phyloP scores from a whole-genome alignment of 1,284 basidiomycete genomes.

The Taiwanofungus camphoratus region DNA sequence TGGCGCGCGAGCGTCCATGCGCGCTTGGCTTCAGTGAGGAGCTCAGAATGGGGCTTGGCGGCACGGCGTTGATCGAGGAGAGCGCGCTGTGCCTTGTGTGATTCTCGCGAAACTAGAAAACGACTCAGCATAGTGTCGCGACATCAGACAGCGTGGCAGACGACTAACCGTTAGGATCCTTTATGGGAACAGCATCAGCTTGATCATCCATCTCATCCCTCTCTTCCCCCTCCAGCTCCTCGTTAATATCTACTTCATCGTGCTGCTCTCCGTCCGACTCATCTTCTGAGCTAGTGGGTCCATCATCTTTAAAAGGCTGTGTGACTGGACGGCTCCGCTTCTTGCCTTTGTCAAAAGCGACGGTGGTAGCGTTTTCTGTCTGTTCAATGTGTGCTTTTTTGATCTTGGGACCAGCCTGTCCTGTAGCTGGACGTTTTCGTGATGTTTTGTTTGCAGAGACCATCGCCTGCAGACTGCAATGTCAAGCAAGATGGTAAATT shows the following conservation, averaged over 20 bases:
- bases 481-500: too few relatives aligned
- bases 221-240: conserved; percentile 22
- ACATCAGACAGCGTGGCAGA: neutral
- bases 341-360: conserved; percentile 24
- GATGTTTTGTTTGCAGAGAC: conserved; percentile 9
- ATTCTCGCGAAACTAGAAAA: conserved; percentile 49
- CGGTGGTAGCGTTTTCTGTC: conserved; percentile 16
- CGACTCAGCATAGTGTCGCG: neutral
- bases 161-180: conserved; percentile 51
- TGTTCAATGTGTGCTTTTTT: conserved; percentile 47
- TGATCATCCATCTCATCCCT: conserved; percentile 13
- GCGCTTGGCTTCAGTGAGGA: conserved; percentile 70
- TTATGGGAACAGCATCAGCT: conserved; percentile 27
- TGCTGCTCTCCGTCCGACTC: conserved; percentile 28
- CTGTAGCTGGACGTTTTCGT: conserved; percentile 45
- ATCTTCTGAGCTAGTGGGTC: conserved; percentile 28
- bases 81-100: conserved; percentile 61
- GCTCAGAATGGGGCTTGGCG: conserved; percentile 70
- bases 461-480: too few relatives aligned
- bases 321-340: conserved; percentile 55
- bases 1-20: conserved; percentile 79
- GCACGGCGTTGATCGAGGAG: conserved; percentile 64
- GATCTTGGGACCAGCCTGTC: conserved; percentile 40
- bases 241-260: conserved; percentile 26
- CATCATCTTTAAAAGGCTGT: conserved; percentile 25